Percentiles rank a stretch among this genome's conserved stretches.
phyloP scores from a whole-genome alignment of 2,329 filamentous ascomycete species.

The Trichoderma sp. region DNA sequence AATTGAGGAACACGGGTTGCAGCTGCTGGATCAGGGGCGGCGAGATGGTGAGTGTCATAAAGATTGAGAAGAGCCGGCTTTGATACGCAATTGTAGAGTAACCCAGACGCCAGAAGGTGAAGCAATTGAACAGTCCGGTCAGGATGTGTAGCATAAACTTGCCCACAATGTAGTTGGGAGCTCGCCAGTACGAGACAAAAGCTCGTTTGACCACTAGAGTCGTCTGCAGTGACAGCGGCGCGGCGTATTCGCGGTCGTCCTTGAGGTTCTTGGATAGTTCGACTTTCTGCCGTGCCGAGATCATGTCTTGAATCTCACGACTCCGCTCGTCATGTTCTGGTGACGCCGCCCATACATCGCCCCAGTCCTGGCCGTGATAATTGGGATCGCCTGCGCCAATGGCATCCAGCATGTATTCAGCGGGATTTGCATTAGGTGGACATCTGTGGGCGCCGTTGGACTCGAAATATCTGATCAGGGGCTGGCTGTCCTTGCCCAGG shows the following conservation, averaged over 20 bases:
- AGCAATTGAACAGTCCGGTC: conserved; percentile 67
- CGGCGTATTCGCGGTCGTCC: conserved; percentile 63
- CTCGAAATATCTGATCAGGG: conserved; percentile 55
- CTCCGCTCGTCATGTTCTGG: conserved; percentile 48
- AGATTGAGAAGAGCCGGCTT: conserved; percentile 72
- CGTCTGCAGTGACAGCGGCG: conserved; percentile 57
- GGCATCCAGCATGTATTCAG: conserved; percentile 58
- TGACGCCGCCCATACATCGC: conserved; percentile 59
- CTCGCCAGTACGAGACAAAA: conserved; percentile 66
- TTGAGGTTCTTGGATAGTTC: conserved; percentile 42
- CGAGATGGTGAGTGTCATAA: conserved; percentile 74
- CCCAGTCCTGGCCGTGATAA: conserved; percentile 63
- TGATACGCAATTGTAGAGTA: conserved; percentile 64
- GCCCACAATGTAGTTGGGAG: conserved; percentile 62
- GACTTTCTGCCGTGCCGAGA: conserved; percentile 45
- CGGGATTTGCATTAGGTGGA: conserved; percentile 51
- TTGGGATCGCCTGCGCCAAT: conserved; percentile 65
- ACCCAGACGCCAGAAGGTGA: conserved; percentile 67
- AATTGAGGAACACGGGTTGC: conserved; percentile 69
- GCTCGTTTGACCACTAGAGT: conserved; percentile 55
- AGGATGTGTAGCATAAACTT: conserved; percentile 64
- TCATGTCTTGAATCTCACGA: conserved; percentile 55
- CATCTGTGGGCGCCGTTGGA: conserved; percentile 51
- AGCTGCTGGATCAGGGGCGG: conserved; percentile 76
- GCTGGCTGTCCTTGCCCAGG: conserved; percentile 50